phyloP scores from a whole-genome alignment of 1,139 yeast genomes.

The Blastobotrys niveus region DNA sequence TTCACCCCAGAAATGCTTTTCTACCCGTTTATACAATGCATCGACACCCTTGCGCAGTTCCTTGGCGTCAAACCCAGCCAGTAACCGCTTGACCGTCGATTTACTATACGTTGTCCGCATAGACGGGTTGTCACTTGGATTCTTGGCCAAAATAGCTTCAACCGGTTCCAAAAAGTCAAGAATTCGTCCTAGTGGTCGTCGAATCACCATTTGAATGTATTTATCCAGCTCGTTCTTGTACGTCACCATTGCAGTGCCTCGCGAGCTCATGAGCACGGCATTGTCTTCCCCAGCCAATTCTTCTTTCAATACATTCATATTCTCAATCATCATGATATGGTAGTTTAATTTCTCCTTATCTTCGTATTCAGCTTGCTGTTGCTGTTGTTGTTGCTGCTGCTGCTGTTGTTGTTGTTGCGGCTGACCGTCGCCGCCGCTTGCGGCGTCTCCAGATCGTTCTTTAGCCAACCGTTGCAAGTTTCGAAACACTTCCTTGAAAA shows the following conservation, averaged over 20 bases:
- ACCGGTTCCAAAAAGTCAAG: slow-evolving; percentile 62
- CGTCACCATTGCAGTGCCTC: slow-evolving; percentile 33
- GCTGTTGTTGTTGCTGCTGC: slow-evolving; percentile 9
- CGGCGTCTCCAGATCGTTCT: slow-evolving; percentile 20
- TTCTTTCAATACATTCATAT: slow-evolving; percentile 54
- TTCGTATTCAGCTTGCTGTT: slow-evolving; percentile 39
- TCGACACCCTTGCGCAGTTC: slow-evolving; percentile 55
- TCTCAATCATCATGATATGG: slow-evolving; percentile 57
- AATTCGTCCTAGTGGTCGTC: slow-evolving; percentile 58
- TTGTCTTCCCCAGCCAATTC: slow-evolving; percentile 39
- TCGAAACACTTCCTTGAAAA: slow-evolving; percentile 32
- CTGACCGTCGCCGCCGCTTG: slow-evolving; percentile 10
- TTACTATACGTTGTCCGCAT: slow-evolving; percentile 60
- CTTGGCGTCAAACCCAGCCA: slow-evolving; percentile 50
- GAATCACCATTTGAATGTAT: slow-evolving; percentile 49
- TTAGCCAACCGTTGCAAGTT: slow-evolving; percentile 30
- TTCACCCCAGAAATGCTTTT: slow-evolving; percentile 47
- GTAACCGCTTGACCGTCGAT: slow-evolving; percentile 51
- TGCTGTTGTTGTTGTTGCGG: too few species aligned
- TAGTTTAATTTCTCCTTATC: slow-evolving; percentile 52
- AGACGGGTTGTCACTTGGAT: slow-evolving; percentile 43
- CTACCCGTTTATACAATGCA: slow-evolving; percentile 52
- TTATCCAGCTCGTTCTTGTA: slow-evolving; percentile 44
- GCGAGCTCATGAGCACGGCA: slow-evolving; percentile 28
- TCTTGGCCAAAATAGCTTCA: slow-evolving; percentile 45